Base-by-base conservation (phyloP, 192 early-diverging fungal species). In the Cladochytrium replicatum region DNA sequence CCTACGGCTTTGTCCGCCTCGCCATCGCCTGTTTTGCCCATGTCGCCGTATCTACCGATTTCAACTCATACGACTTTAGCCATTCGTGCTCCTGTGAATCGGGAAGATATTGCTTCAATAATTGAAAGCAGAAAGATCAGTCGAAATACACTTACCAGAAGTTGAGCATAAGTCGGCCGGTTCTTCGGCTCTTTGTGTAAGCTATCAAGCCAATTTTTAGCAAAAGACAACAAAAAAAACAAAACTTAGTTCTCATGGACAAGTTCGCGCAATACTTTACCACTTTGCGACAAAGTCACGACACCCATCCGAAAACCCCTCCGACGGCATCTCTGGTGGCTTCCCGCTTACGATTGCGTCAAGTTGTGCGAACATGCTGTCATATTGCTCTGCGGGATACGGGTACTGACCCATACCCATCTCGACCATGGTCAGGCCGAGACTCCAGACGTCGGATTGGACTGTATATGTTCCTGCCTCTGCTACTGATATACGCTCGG, bases 371-470 rank as follows among this genome's bases (percentile, higher is more conserved):
- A 91, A 91, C 45, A 93, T 75, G 32, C 78, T 83, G 39, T 81
- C 77, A 40, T 69, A 81, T 38, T 72, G 71, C 24, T 73, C 61
- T 24, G 58, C 69, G 22, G 80, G 77, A 60, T 88, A 97, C 43
- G 86, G 84, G 61, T 88, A 97, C 52, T 74, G 69, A 22, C 88
- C 89, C 9, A 67, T 75, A 22, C 81, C 89, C 40, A 83, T 72
- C 64, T 97, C 93, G 27, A 97, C 67, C 52, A 92, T 69, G 7
- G 89, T 81, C 15, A 97, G 58, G 6, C 93, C 93, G 17, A 97
- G 71, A 4, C 85, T 87, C 93, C 93, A 97, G 8, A 97, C 83
- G 58, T 97, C 93, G 4, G 90, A 91, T 28, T 85, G 77, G 2
- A 90, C 86, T 0, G 87, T 84, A 56, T 94, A 94, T 1, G 74